phyloP scores from a whole-genome alignment of 371 early-diverging fungal species.

The Syncephalastrum racemosum region DNA sequence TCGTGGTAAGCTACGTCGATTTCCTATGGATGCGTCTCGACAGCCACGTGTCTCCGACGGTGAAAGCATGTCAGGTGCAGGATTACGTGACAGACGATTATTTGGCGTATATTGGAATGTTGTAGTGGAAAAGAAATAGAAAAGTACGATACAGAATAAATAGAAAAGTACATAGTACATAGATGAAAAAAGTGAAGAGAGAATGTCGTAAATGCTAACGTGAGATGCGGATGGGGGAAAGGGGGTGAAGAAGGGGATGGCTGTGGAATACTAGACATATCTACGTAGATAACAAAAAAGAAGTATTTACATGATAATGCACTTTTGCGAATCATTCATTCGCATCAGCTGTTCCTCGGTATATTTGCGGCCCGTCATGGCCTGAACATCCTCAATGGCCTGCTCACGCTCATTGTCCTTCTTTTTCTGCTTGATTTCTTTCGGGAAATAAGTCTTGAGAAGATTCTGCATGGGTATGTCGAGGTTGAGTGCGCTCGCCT shows the following conservation, averaged over 20 bases:
- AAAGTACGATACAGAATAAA: too few species aligned
- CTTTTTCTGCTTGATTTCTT: slow-evolving; percentile 70
- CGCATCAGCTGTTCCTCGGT: slow-evolving; percentile 37
- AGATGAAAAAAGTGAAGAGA: too few species aligned
- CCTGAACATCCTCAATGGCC: slow-evolving; percentile 61
- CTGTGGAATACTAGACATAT: neutral
- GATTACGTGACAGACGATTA: slow-evolving; percentile 31
- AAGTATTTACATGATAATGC: slow-evolving; percentile 40
- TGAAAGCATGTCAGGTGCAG: slow-evolving; percentile 17
- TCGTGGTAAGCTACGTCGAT: slow-evolving; percentile 30
- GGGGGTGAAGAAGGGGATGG: too few species aligned
- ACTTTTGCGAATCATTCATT: slow-evolving; percentile 31
- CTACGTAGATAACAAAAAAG: neutral
- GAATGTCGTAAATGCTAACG: too few species aligned
- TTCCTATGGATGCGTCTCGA: slow-evolving; percentile 23
- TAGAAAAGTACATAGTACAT: too few species aligned
- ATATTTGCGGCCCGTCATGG: slow-evolving; percentile 51
- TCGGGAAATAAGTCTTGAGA: slow-evolving; percentile 70
- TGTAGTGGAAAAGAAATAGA: too few species aligned
- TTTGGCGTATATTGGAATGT: slow-evolving; percentile 12
- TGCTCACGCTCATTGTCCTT: slow-evolving; percentile 66
- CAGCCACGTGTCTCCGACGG: slow-evolving; percentile 6
- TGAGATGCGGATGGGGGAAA: too few species aligned
- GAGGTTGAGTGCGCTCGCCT: slow-evolving; percentile 58
- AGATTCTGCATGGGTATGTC: slow-evolving; percentile 67